Base-by-base conservation (phyloP, 495 filamentous ascomycete genomes). In the Penicillium malachiteum region DNA sequence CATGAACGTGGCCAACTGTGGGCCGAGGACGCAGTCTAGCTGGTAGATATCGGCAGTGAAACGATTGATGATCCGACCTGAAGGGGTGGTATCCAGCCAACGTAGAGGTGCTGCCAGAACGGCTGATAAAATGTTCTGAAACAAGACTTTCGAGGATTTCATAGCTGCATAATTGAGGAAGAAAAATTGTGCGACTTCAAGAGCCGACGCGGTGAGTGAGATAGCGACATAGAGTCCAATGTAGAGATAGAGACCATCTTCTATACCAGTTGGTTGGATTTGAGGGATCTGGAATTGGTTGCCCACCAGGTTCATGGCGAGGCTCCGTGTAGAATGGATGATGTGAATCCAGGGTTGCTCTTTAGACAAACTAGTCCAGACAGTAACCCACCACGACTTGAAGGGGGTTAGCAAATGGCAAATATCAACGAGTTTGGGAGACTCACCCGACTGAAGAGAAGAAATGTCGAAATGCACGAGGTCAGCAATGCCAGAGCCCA, bases 31-130 rank as follows among this genome's bases (percentile, higher is more conserved):
- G n/a, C n/a, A n/a, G n/a, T n/a, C n/a, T n/a, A n/a, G n/a, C n/a
- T n/a, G n/a, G n/a, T n/a, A n/a, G 42, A 76, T 52, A 60, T 83
- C 81, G 3, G 73, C 66, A 0, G 71, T 71, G 48, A 84, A 80
- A 11, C 80, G 76, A 58, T 83, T 81, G 34, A 82, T 70, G 30
- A 82, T 73, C 6, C 72, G 70, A 5, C 81, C 81, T 2, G 75
- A 35, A 3, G 80, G 78, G 8, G 72, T 69, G 0, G 73, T 81
- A 53, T 82, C 78, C 35, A 79, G 72, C 65, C 74, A 84, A 16
- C 66, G 62, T 31, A 83, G 63, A 1, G 81, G 77, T 10, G 80
- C 77, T 14, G 73, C 68, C 12, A 83, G 62, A 12, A 84, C 68
- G 5, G 70, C 68, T 26, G 57, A 66, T 4, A 81, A 65, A 40